phyloP scores from a whole-genome alignment of 208 protist genomes.

The Trypanosoma cruzi region DNA sequence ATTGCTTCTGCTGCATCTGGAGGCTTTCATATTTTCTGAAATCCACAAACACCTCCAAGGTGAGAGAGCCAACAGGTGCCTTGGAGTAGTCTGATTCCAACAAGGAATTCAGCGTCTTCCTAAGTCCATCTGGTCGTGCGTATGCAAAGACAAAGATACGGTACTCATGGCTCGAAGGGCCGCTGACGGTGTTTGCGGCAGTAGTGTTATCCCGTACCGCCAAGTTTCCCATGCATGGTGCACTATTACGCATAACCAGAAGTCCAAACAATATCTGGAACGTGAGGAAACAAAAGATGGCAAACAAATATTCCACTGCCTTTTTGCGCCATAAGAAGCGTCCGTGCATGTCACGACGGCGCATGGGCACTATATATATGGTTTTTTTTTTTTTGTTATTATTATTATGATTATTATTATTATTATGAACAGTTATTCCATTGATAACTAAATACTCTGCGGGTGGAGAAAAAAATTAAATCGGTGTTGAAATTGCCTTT shows the following conservation, averaged over 20 bases:
- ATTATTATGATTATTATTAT: not conserved
- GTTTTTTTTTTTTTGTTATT: not conserved
- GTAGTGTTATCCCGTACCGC: not conserved
- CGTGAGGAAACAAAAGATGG: not conserved
- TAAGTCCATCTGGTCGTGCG: slow-evolving; percentile 21
- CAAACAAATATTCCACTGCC: not conserved
- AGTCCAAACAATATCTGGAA: not conserved
- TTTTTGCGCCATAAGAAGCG: not conserved
- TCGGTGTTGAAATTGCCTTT: no score
- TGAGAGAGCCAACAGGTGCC: not conserved
- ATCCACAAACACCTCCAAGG: slow-evolving; percentile 27
- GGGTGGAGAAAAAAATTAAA: not conserved
- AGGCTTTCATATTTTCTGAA: slow-evolving; percentile 5
- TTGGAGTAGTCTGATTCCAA: slow-evolving; percentile 19
- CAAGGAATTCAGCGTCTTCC: slow-evolving; percentile 6
- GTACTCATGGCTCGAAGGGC: not conserved
- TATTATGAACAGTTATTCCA: not conserved
- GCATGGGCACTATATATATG: not conserved
- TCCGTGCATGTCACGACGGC: not conserved
- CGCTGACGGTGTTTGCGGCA: not conserved
- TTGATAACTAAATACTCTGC: not conserved
- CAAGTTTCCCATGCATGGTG: not conserved
- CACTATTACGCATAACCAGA: not conserved
- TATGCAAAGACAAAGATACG: slow-evolving; percentile 19
- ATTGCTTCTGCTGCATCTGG: not conserved